Evolutionary conservation across 768 basidiomycete genomes (phyloP), one percentile per base, ranked within the genome.

Genomic region (Tulasnella sp.): DNA sequence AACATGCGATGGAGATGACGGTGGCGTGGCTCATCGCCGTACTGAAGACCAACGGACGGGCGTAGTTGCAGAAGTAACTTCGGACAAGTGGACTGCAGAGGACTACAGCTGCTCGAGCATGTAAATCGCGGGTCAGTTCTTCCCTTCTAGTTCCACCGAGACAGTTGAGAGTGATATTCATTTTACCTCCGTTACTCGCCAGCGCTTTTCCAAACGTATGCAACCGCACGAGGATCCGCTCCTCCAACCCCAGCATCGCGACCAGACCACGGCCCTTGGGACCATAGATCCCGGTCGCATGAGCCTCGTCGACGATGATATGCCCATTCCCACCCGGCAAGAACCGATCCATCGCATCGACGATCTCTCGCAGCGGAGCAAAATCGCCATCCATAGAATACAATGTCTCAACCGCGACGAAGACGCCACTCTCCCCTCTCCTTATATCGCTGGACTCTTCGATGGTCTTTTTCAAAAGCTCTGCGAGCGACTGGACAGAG

Each of bases 381-480:
- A 94, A 78, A 25, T 92, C 94, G 12, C 94, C 94, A 64, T 98
- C 94, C 94, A 98, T 98, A 59, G 85, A 88, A 65, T 97, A 97
- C 46, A 97, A 70, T 38, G 82, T 84, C 75, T 98, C 94, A 5
- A 96, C 83, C 0, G 89, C 83, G 11, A 98, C 70, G 66, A 93
- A 96, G 2, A 88, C 71, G 64, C 74, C 83, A 34, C 63, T 62
- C 25, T 71, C 68, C 0, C 80, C 81, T 0, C 64, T 60, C 56
- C 63, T 64, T 15, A 82, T 65, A 38, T 66, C 70, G 0, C 68
- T 66, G n/a, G 70, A 67, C 48, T 73, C 72, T 2, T 67, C 41
- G 17, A 73, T 60, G 44, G 86, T 71, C 12, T 65, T 65, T 1
- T 60, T 48, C 2, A 94, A 66, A 0, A 78, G 67, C 2, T 60